Conservation (phyloP, 2,329 filamentous ascomycete species). For the Magnaporthiopsis rhizophila region DNA sequence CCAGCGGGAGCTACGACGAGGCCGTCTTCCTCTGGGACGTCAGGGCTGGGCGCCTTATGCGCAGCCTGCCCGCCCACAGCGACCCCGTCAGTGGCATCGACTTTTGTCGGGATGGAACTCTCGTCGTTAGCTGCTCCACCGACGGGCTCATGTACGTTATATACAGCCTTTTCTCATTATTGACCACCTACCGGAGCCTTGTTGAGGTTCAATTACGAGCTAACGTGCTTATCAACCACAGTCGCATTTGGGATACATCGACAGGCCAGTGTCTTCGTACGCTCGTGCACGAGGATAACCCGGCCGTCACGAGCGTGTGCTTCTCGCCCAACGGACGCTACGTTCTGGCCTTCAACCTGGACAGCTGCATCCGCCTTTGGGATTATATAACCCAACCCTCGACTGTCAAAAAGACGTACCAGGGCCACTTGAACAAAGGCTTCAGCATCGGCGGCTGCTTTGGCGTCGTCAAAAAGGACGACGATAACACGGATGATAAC, state of each 20-base stretch:
- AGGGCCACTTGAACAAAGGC: constrained; percentile 77
- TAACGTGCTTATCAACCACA: constrained; percentile 21
- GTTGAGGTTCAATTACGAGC: not conserved
- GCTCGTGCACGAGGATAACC: constrained; percentile 92
- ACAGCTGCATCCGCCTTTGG: constrained; percentile 87
- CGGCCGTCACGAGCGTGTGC: constrained; percentile 77
- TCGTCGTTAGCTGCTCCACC: constrained; percentile 85
- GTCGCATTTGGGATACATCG: constrained; percentile 88
- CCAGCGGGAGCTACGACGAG: constrained; percentile 93
- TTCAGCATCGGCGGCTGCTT: constrained; percentile 85
- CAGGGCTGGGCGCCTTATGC: constrained; percentile 77
- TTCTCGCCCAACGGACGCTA: constrained; percentile 94
- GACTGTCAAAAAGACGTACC: constrained; percentile 91
- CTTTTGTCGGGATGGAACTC: constrained; percentile 83
- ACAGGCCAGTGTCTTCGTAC: constrained; percentile 94
- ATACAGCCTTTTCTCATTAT: not conserved
- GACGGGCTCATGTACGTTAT: constrained; percentile 71
- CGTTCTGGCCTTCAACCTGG: constrained; percentile 84
- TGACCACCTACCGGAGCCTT: constrained; percentile 9
- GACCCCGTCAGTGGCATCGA: constrained; percentile 93
- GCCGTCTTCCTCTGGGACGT: constrained; percentile 97
- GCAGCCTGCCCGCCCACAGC: constrained; percentile 84
- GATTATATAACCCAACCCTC: constrained; percentile 73
- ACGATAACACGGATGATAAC: constrained; percentile 9
- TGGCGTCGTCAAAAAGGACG: constrained; percentile 39